Evolutionary conservation across 805 yeast genomes (phyloP).

Genomic region (Jamesozyma hellenica): DNA sequence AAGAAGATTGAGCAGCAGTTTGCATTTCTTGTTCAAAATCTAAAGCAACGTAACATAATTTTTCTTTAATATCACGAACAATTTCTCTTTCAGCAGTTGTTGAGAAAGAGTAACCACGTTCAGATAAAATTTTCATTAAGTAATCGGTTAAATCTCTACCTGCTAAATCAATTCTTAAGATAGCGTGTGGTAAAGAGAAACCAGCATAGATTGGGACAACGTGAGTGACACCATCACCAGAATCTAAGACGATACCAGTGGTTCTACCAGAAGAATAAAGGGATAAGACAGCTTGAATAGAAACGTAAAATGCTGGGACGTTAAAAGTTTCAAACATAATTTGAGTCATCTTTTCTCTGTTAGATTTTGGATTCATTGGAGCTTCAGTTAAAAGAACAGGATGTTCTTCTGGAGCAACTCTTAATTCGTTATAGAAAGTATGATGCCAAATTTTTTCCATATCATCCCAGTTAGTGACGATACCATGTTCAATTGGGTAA

Average conservation of each 20-base stretch:
- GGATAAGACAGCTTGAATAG: slow-evolving; percentile 96
- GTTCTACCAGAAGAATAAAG: slow-evolving; percentile 99
- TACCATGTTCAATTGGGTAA: slow-evolving; percentile 99
- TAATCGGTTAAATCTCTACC: slow-evolving; percentile 99
- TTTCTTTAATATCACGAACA: slow-evolving; percentile 83
- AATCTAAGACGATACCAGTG: slow-evolving; percentile 98
- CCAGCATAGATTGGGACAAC: slow-evolving; percentile 99
- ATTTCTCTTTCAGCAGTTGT: slow-evolving; percentile 99
- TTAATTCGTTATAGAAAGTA: slow-evolving; percentile 98
- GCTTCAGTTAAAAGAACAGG: slow-evolving; percentile 99
- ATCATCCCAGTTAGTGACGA: slow-evolving; percentile 99
- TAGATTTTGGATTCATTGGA: slow-evolving; percentile 98
- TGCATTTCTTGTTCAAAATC: slow-evolving; percentile 99
- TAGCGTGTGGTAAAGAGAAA: slow-evolving; percentile 98
- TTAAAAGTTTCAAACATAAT: slow-evolving; percentile 98
- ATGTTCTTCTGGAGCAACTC: slow-evolving; percentile 99
- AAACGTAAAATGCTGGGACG: slow-evolving; percentile 98
- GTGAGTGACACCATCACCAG: slow-evolving; percentile 99
- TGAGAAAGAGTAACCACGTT: slow-evolving; percentile 98
- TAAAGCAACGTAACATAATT: slow-evolving; percentile 96
- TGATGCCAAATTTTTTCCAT: slow-evolving; percentile 99
- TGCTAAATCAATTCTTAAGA: slow-evolving; percentile 96
- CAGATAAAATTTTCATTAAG: slow-evolving; percentile 95
- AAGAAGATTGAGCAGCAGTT: slow-evolving; percentile 96
- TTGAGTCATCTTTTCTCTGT: slow-evolving; percentile 99